Evolutionary conservation across 108 stramenopile genomes (phyloP).

Genomic region (Parietichytrium sp.): DNA sequence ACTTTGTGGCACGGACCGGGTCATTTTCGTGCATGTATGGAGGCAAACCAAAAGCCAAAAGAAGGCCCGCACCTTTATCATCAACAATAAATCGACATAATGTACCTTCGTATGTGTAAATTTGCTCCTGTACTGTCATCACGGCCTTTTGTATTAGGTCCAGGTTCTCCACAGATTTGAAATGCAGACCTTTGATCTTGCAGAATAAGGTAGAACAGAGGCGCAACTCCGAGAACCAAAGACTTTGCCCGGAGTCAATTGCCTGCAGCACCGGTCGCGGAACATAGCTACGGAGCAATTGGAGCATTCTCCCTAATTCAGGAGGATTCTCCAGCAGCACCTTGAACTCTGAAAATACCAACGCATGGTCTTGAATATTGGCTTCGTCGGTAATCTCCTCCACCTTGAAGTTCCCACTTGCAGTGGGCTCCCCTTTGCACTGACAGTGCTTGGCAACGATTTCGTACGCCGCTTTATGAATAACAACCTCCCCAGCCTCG

Average conservation of each 20-base stretch:
- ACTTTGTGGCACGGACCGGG: slow-evolving; percentile 47
- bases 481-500: neutral
- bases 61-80: slow-evolving; percentile 66
- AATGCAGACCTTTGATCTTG: slow-evolving; percentile 2
- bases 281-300: neutral
- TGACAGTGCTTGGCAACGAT: neutral
- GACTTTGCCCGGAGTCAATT: neutral
- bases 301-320: neutral
- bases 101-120: slow-evolving; percentile 59
- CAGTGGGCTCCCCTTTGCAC: neutral
- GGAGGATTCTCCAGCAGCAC: neutral
- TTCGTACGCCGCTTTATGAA: slow-evolving; percentile 1
- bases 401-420: slow-evolving; percentile 9
- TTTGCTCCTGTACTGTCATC: slow-evolving; percentile 37
- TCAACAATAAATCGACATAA: slow-evolving; percentile 67
- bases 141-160: slow-evolving; percentile 15
- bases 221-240: slow-evolving; percentile 35
- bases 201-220: slow-evolving; percentile 20
- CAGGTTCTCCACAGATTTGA: neutral
- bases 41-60: slow-evolving; percentile 63
- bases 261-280: slow-evolving; percentile 28
- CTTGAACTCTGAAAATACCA: neutral
- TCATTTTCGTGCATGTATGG: slow-evolving; percentile 58
- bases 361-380: neutral
- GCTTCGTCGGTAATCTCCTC: neutral